phyloP scores from a whole-genome alignment of 2,329 filamentous ascomycete species.

The Penicillium sp. region DNA sequence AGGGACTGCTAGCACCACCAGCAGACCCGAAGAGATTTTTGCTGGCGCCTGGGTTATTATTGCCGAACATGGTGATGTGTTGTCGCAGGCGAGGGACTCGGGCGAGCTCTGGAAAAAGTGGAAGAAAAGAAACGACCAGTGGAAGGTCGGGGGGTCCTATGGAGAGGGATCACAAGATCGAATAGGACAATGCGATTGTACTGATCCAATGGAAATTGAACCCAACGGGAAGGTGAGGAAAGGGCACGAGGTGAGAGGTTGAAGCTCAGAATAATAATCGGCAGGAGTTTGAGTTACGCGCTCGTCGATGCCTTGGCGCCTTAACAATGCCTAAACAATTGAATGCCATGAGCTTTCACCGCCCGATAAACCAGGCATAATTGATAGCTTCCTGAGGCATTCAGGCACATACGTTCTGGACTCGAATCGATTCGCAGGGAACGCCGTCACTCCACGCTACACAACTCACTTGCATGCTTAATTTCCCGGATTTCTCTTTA shows the following conservation, averaged over 20 bases:
- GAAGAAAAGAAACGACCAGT: constrained; percentile 12
- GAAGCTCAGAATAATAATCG: constrained; percentile 20
- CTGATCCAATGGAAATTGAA: constrained; percentile 2
- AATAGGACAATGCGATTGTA: constrained; percentile 4
- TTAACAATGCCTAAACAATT: not conserved
- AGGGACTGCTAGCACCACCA: constrained; percentile 21
- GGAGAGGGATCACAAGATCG: constrained; percentile 7
- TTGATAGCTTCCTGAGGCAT: constrained; percentile 13
- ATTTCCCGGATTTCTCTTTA: constrained; percentile 11
- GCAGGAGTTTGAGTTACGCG: constrained; percentile 28
- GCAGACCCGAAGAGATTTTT: constrained; percentile 34
- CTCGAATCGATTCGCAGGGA: constrained; percentile 33
- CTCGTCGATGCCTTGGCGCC: constrained; percentile 13
- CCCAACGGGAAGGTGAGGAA: constrained; percentile 1
- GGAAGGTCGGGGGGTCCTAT: constrained; percentile 13
- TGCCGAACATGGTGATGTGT: constrained; percentile 33
- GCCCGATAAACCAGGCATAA: constrained; percentile 13
- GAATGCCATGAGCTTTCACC: not conserved
- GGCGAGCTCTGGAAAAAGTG: constrained; percentile 25
- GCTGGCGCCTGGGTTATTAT: constrained; percentile 42
- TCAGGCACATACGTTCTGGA: constrained; percentile 31
- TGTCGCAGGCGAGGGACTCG: constrained; percentile 21
- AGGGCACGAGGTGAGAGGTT: not conserved
- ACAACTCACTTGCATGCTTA: constrained; percentile 11
- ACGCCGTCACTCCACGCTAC: constrained; percentile 26